Conservation (phyloP, 371 early-diverging fungal species). For the Gilbertella persicaria region DNA sequence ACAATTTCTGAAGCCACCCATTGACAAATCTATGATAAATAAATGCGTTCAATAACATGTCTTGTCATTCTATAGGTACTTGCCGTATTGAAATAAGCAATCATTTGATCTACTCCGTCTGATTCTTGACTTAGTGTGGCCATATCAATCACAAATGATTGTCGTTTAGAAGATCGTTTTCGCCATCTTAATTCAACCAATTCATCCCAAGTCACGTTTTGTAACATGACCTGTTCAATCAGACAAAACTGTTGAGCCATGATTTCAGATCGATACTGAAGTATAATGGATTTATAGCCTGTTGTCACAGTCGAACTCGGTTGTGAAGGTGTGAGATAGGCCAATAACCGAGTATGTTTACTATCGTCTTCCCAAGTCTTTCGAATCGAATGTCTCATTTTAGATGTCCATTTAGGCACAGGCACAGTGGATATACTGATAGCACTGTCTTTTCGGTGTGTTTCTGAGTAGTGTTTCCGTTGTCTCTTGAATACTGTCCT, state of each 20-base stretch:
- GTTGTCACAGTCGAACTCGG: not conserved
- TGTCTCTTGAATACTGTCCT: conserved; percentile 46
- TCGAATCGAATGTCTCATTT: not conserved
- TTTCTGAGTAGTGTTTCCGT: conserved; percentile 11
- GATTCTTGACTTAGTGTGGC: conserved; percentile 3
- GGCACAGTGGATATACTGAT: too few species aligned
- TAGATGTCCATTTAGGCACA: not conserved
- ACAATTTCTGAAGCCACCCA: conserved; percentile 57
- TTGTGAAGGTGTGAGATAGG: not conserved
- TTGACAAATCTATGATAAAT: conserved; percentile 35
- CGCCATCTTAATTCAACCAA: conserved; percentile 55
- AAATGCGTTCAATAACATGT: not conserved
- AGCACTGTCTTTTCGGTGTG: conserved; percentile 35
- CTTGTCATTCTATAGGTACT: conserved; percentile 1
- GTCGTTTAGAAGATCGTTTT: conserved; percentile 23
- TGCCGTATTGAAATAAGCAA: conserved; percentile 48
- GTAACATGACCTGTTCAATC: conserved; percentile 55
- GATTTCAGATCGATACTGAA: conserved; percentile 42
- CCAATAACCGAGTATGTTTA: not conserved
- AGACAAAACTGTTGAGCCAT: conserved; percentile 58
- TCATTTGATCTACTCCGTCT: conserved; percentile 36
- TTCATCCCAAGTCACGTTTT: conserved; percentile 60
- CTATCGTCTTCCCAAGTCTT: too few species aligned
- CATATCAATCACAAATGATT: conserved; percentile 7
- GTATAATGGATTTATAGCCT: conserved; percentile 42